Evolutionary conservation across 2,329 filamentous ascomycete genomes (phyloP), one percentile per base, ranked within the genome.

Genomic region (Aspergillus fumigatus): DNA sequence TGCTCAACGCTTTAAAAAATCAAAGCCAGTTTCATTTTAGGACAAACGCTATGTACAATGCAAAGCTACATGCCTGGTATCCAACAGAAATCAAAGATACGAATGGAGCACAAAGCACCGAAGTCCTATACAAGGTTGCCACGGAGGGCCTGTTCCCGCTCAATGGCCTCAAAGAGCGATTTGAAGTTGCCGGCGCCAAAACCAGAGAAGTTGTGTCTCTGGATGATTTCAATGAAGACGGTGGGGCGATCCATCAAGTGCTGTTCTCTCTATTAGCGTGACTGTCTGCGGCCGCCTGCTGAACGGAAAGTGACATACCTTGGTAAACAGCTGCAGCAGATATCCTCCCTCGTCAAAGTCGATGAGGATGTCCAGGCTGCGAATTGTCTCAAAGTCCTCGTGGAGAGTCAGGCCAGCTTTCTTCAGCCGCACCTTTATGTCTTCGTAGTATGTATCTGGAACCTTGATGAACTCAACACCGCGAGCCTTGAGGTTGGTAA

Each of bases 151-250:
- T 97, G 93, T 75, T 97, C 92, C 51, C 92, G 80, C 82, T 97
- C 93, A 72, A 97, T 95, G 2, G 93, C 92, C 80, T 97, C 92
- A 68, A 97, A 97, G 66, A 97, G 69, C 59, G 88, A 92, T 84
- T 92, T 96, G 79, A 97, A 97, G 75, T 97, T 97, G 1, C 93
- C 93, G 0, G 92, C 93, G 3, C 93, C 92, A 66, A 97, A 97
- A 0, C 93, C 93, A 32, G 89, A 87, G 73, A 97, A 97, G 62
- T 91, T 87, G 66, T 95, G 88, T 56, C 92, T 80, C 80, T 97
- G 92, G 67, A 97, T 97, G 66, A 97, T 96, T 82, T 97, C 93
- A 61, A 97, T 86, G 71, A 97, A 97, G 27, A 97, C 92, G 3
- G 93, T 97, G 25, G 93, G 93, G 11, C 93, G 86, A 75, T 97